Evolutionary conservation across 2,329 filamentous ascomycete species (phyloP).

Genomic region (Monosporascus sp.): DNA sequence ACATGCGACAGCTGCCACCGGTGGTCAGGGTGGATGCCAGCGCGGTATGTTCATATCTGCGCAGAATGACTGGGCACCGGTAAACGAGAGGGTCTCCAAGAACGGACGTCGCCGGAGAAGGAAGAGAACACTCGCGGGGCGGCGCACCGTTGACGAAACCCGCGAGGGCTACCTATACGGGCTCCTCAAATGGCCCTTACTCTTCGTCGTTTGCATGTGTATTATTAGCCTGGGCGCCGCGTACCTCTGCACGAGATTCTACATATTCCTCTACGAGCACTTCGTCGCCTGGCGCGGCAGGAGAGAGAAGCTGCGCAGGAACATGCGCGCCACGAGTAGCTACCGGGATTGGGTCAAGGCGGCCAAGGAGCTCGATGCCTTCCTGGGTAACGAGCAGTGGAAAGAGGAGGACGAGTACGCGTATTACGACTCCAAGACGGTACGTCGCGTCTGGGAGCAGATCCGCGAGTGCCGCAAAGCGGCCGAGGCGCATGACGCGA

Average conservation of each 20-base stretch:
- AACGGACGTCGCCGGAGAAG: constrained; percentile 35
- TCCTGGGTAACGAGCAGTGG: constrained; percentile 77
- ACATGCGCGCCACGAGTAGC: constrained; percentile 64
- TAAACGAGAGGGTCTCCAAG: constrained; percentile 63
- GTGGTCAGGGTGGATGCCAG: constrained; percentile 27
- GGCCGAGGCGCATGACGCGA: constrained; percentile 47
- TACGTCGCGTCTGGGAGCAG: constrained; percentile 71
- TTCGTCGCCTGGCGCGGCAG: constrained; percentile 83
- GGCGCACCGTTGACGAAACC: constrained; percentile 79
- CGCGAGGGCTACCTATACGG: constrained; percentile 88
- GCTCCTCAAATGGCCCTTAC: constrained; percentile 85
- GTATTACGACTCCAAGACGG: constrained; percentile 84
- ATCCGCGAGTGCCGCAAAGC: constrained; percentile 59
- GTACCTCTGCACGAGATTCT: constrained; percentile 78
- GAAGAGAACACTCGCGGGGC: constrained; percentile 38
- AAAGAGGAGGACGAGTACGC: constrained; percentile 72
- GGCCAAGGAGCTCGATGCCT: constrained; percentile 72
- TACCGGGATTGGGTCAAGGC: constrained; percentile 81
- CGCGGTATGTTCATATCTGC: constrained; percentile 67
- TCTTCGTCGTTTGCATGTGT: constrained; percentile 77
- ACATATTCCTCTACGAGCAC: constrained; percentile 91
- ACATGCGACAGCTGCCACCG: constrained; percentile 20
- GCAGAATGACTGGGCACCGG: constrained; percentile 91
- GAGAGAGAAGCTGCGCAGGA: constrained; percentile 64
- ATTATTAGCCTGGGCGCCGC: constrained; percentile 65